phyloP scores from a whole-genome alignment of 805 yeast species.

The Sugiyamaella qingdaonensis region DNA sequence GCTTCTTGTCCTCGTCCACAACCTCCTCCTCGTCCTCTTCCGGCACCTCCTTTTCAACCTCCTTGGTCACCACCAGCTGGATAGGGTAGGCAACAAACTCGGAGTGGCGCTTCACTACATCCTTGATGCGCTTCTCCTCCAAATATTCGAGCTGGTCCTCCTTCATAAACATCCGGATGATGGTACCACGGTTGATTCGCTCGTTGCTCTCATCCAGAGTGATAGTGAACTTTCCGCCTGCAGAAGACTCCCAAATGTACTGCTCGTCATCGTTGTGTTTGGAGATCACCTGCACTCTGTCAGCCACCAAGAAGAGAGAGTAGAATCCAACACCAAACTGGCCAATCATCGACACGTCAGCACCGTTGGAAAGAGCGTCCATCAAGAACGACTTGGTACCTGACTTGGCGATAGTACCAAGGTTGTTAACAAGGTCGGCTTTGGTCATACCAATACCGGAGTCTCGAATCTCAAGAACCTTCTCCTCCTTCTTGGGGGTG shows the following conservation, averaged over 20 bases:
- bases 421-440: conserved; percentile 96
- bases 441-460: conserved; percentile 99
- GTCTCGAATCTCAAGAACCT: conserved; percentile 95
- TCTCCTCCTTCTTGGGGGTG: conserved; percentile 93
- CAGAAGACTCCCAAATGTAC: conserved; percentile 99
- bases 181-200: conserved; percentile 89
- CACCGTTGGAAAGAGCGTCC: conserved; percentile 99
- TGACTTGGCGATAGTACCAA: conserved; percentile 99
- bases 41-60: conserved; percentile 96
- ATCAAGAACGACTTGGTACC: conserved; percentile 96
- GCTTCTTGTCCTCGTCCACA: conserved; percentile 62
- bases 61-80: conserved; percentile 96
- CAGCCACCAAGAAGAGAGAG: conserved; percentile 98
- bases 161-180: conserved; percentile 92
- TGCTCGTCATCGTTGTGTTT: conserved; percentile 99
- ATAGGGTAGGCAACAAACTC: conserved; percentile 99
- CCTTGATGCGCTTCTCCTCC: conserved; percentile 99
- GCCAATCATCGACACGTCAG: conserved; percentile 99
- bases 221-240: conserved; percentile 99
- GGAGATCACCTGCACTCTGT: conserved; percentile 95
- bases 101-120: conserved; percentile 98
- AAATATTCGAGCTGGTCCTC: conserved; percentile 98
- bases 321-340: conserved; percentile 99
- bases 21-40: conserved; percentile 61
- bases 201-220: conserved; percentile 84